phyloP scores from a whole-genome alignment of 2,329 filamentous ascomycete species.

The Pyrenophora tritici-repentis region DNA sequence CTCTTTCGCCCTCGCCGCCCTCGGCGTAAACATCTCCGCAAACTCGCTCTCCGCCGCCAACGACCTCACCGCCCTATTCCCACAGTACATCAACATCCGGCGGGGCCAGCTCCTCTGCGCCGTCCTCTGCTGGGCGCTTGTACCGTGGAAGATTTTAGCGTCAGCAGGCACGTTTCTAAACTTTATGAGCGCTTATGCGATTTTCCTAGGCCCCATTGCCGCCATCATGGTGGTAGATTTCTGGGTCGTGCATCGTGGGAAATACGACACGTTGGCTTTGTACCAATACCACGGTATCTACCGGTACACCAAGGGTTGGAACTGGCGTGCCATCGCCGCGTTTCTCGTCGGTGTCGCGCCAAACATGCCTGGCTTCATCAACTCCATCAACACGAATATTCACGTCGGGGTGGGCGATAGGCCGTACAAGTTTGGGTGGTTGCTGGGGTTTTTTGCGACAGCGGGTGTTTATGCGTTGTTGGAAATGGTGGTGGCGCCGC shows the following conservation, averaged over 20 bases:
- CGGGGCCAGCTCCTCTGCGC: conserved; percentile 55
- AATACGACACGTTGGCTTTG: conserved; percentile 58
- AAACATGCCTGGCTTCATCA: conserved; percentile 61
- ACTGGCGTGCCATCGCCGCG: conserved; percentile 64
- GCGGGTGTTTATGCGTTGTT: conserved; percentile 61
- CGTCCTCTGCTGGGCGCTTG: conserved; percentile 51
- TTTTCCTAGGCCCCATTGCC: conserved; percentile 69
- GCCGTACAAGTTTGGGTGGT: conserved; percentile 69
- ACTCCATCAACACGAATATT: conserved; percentile 49
- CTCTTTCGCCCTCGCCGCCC: conserved; percentile 55
- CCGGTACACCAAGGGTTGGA: conserved; percentile 59
- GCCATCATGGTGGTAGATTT: conserved; percentile 65
- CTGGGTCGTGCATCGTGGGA: conserved; percentile 59
- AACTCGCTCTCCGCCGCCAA: conserved; percentile 61
- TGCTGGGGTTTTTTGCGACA: conserved; percentile 64
- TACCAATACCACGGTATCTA: conserved; percentile 58
- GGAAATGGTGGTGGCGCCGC: conserved; percentile 54
- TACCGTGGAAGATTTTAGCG: conserved; percentile 55
- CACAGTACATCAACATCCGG: conserved; percentile 59
- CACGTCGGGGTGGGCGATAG: conserved; percentile 54
- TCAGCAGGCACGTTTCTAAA: conserved; percentile 52
- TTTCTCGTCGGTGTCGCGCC: conserved; percentile 63
- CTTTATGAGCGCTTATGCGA: conserved; percentile 69
- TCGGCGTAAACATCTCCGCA: conserved; percentile 60
- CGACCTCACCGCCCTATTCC: conserved; percentile 59